Base-by-base conservation (phyloP, 805 yeast genomes). In the Teunomyces atbi region DNA sequence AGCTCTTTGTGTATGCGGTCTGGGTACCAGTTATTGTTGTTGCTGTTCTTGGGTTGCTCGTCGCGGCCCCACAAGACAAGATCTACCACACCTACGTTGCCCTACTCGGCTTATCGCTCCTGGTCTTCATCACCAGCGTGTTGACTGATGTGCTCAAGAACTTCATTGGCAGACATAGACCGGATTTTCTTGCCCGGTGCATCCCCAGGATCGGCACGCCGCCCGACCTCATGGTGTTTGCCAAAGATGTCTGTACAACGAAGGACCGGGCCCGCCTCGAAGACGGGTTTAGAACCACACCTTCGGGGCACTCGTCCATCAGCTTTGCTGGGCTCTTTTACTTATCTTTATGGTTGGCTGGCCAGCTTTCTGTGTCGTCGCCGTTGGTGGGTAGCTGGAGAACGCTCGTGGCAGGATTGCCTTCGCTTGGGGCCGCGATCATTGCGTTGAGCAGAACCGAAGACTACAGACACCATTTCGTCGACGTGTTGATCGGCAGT, bases 391-490 rank as follows among this genome's bases (percentile, higher is more conserved):
- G 91, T 1, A 73, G 81, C 1, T 83, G 89, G 87, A 78, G 91
- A 59, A 69, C 78, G 38, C 52, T 78, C 2, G 59, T 83, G 2
- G 68, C 82, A 1, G 58, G 68, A 7, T 45, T 76, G n/a, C 94
- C 94, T 2, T 59, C 77, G 1, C 55, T 89, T 4, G 76, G 86
- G 5, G 97, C 98, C 0, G 59, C 78, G 1, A 74, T 84, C 52
- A 83, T 92, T 54, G 98, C 97, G 0, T 65, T 88, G 38, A 82
- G 94, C 33, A 78, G 99, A 57, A 88, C 96, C 0, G 85, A 86
- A 57, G 99, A 92, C 66, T 91, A 91, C 66, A 77, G 97, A 62
- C 99, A 92, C 60, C 98, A 92, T 66, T 89, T 88, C 60, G 71
- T 87, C 13, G 99, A 92, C 64, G 85, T 94, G 1, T 55, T 86